These are phyloP conservation scores for Cryptococcus jaspeensis DNA, from an alignment of 1,284 basidiomycete species.

Conservation along the genomic window DNA sequence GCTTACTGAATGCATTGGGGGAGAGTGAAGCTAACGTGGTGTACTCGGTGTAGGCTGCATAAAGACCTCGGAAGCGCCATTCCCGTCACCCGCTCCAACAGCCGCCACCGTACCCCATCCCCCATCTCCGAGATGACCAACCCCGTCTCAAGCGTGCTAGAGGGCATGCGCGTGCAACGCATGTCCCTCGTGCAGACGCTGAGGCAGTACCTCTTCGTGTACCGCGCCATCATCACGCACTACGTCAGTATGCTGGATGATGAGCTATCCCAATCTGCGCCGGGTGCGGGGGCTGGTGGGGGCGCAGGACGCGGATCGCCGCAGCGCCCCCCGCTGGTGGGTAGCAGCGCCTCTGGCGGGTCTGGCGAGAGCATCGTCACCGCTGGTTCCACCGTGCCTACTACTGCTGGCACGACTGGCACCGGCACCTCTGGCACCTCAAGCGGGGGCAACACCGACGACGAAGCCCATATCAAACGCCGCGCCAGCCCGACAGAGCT, in stretches of 20 bases:
- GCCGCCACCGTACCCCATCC: conserved; percentile 55
- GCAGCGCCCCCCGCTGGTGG: background rate
- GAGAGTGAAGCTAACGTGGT: background rate
- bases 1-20: background rate
- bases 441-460: conserved; percentile 28
- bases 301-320: too few species aligned
- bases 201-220: conserved; percentile 85
- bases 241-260: conserved; percentile 74
- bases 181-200: conserved; percentile 89
- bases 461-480: conserved; percentile 41
- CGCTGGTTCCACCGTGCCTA: background rate
- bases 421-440: conserved; percentile 3
- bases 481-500: conserved; percentile 47
- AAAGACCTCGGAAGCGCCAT: conserved; percentile 5
- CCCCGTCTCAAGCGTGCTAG: conserved; percentile 72
- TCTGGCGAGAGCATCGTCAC: background rate
- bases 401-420: background rate
- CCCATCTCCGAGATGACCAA: conserved; percentile 64
- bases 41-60: background rate
- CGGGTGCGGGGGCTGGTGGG: too few species aligned
- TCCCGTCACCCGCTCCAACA: conserved; percentile 25
- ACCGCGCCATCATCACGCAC: conserved; percentile 78
- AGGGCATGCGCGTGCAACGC: conserved; percentile 85
- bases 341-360: background rate
- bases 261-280: conserved; percentile 33